Conservation (phyloP, 2,329 filamentous ascomycete genomes). For the Trichocomaceae sp. region DNA sequence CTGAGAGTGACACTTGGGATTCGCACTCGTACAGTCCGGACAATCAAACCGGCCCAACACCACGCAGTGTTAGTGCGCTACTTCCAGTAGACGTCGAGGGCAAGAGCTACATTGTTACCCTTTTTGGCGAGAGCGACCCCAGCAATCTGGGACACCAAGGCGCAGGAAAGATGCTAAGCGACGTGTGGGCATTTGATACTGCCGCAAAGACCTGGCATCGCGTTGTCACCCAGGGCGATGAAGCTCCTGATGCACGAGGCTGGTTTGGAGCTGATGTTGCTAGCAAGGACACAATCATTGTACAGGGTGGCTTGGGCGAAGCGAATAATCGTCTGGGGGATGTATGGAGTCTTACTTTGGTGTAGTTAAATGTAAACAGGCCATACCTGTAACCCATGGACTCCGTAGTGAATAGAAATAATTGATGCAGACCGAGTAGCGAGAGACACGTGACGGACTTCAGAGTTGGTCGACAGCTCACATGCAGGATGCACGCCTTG, state of each 20-base stretch:
- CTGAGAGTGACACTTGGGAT: constrained; percentile 35
- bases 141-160: constrained; percentile 49
- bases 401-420: too few relatives aligned
- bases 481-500: too few relatives aligned
- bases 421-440: too few relatives aligned
- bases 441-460: too few relatives aligned
- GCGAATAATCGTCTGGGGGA: constrained; percentile 48
- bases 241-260: constrained; percentile 39
- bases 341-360: constrained; percentile 33
- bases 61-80: constrained; percentile 46
- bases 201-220: constrained; percentile 28
- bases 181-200: constrained; percentile 46
- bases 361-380: neutral
- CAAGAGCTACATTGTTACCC: constrained; percentile 39
- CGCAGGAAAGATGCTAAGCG: constrained; percentile 50
- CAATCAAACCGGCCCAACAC: constrained; percentile 40
- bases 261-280: constrained; percentile 50
- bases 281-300: constrained; percentile 30
- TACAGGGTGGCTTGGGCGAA: constrained; percentile 49
- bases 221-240: constrained; percentile 20
- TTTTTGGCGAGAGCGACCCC: constrained; percentile 51
- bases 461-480: too few relatives aligned
- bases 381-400: too few relatives aligned
- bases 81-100: constrained; percentile 35
- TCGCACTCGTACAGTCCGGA: constrained; percentile 30